Base-by-base conservation (phyloP, 345 rosid species). In the Sonneratia caseolaris region DNA sequence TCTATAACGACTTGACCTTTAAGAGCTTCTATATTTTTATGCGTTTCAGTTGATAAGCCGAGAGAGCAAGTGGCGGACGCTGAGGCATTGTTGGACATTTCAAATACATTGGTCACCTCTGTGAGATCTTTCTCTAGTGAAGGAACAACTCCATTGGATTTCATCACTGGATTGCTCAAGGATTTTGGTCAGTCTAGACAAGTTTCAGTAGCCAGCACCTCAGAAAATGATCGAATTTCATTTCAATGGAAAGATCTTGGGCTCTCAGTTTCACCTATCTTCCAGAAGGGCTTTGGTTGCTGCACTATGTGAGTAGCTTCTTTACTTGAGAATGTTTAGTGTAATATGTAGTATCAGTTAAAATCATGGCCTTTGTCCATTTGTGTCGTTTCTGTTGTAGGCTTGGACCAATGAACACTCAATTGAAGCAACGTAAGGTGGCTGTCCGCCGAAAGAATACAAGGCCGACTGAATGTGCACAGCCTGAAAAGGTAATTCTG, bases 1-100 rank as follows among this genome's bases (percentile, higher is more conserved):
- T 53, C 22, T 53, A 4, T 19, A 53, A 2, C 16, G 22, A 4
- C 18, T 49, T 49, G 3, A 21, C 18, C 1, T 68, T 49, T 7
- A 49, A 16, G 57, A 27, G 11, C 70, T 55, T 74, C 12, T 4
- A 42, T 65, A 15, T n/a, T 69, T 27, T 13, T 37, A 3, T 24
- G 38, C 53, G 51, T 45, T 66, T 55, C 84, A 91, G 97, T 95
- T 72, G 85, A 76, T 53, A 92, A 84, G 80, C 97, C 99, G 0
- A 85, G 97, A 80, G 99, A 95, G 79, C 97, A 90, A 76, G 82
- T 95, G 57, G 96, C 93, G 7, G 97, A 94, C 79, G 98, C 99
- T 12, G 97, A 95, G 76, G 97, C 95, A 7, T 80, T 95, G 72
- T 55, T 89, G 74, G 97, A 85, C 68, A 79, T 95, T 27, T 76